Percentiles rank a stretch among this genome's conserved stretches.
These are phyloP conservation scores for Tricholoma terreum DNA, from an alignment of 768 basidiomycete species.

Conservation along the genomic window DNA sequence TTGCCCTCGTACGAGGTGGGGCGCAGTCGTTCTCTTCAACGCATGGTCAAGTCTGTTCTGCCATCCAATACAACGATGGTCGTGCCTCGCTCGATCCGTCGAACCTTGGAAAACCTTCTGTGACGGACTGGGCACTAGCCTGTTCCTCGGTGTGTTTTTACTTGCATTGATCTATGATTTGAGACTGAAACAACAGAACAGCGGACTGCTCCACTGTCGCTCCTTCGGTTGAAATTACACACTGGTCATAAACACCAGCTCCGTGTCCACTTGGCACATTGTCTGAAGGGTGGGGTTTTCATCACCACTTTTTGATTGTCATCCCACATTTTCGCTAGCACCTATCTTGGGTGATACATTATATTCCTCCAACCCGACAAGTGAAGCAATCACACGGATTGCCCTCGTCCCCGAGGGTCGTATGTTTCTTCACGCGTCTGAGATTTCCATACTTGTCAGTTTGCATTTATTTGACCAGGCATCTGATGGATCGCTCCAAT, in stretches of 20 bases:
- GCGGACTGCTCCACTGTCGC: conserved; percentile 46
- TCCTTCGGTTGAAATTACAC: conserved; percentile 52
- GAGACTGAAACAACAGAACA: conserved; percentile 7
- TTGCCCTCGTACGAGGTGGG: conserved; percentile 61
- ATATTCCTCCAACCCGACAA: conserved; percentile 39
- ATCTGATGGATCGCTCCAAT: conserved; percentile 16
- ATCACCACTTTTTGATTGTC: neutral
- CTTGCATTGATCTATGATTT: neutral
- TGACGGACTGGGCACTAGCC: conserved; percentile 58
- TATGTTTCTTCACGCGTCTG: conserved; percentile 61
- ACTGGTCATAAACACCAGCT: conserved; percentile 73
- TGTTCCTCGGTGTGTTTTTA: conserved; percentile 51
- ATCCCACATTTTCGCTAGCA: conserved; percentile 33
- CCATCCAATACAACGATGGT: conserved; percentile 45
- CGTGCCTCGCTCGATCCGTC: conserved; percentile 36
- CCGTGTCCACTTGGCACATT: conserved; percentile 58
- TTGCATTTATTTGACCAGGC: neutral
- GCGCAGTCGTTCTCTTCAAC: conserved; percentile 38
- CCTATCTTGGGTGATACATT: conserved; percentile 64
- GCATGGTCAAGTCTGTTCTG: conserved; percentile 40
- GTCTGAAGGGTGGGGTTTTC: conserved; percentile 40
- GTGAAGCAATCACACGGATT: conserved; percentile 20
- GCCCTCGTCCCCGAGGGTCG: conserved; percentile 40
- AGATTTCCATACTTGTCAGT: conserved; percentile 54
- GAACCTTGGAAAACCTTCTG: conserved; percentile 31